phyloP scores from a whole-genome alignment of 2,329 filamentous ascomycete genomes.

The Rhynchosporium agropyri region DNA sequence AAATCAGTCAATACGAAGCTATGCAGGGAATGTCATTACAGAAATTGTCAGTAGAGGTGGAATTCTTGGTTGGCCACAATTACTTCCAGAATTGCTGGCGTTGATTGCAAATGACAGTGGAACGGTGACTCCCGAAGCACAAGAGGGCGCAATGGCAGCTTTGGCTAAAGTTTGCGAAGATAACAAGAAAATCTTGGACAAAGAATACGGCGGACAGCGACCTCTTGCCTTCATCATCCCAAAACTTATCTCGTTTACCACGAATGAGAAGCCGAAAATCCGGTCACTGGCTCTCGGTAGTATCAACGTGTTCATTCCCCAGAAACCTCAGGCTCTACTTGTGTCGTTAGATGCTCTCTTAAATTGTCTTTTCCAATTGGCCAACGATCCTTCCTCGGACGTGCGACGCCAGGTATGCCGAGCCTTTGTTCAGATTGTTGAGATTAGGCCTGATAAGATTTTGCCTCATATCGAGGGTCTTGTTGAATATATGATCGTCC shows the following conservation, averaged over 20 bases:
- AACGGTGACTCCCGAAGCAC: constrained; percentile 68
- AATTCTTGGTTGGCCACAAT: constrained; percentile 86
- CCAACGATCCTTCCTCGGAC: constrained; percentile 75
- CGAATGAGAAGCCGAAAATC: constrained; percentile 74
- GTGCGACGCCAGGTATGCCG: constrained; percentile 93
- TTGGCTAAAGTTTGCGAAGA: constrained; percentile 97
- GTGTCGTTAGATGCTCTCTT: constrained; percentile 80
- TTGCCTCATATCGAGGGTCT: constrained; percentile 84
- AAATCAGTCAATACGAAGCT: constrained; percentile 80
- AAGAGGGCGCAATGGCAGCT: constrained; percentile 93
- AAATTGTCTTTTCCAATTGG: constrained; percentile 78
- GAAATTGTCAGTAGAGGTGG: constrained; percentile 85
- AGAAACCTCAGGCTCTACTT: constrained; percentile 80
- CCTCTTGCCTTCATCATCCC: constrained; percentile 88
- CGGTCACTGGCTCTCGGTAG: constrained; percentile 77
- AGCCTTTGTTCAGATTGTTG: constrained; percentile 88
- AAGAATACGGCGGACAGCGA: constrained; percentile 84
- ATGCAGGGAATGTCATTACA: constrained; percentile 91
- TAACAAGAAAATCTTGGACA: constrained; percentile 82
- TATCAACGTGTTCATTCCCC: constrained; percentile 89
- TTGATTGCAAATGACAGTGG: constrained; percentile 75
- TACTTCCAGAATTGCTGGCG: constrained; percentile 79
- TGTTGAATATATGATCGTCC: constrained; percentile 89
- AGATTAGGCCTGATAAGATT: constrained; percentile 87
- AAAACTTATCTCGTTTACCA: constrained; percentile 85